A percentile compares a stretch with the other conserved stretches of the same genome.
These are phyloP conservation scores for Suillus plorans DNA, from an alignment of 768 basidiomycete species.

Conservation along the genomic window DNA sequence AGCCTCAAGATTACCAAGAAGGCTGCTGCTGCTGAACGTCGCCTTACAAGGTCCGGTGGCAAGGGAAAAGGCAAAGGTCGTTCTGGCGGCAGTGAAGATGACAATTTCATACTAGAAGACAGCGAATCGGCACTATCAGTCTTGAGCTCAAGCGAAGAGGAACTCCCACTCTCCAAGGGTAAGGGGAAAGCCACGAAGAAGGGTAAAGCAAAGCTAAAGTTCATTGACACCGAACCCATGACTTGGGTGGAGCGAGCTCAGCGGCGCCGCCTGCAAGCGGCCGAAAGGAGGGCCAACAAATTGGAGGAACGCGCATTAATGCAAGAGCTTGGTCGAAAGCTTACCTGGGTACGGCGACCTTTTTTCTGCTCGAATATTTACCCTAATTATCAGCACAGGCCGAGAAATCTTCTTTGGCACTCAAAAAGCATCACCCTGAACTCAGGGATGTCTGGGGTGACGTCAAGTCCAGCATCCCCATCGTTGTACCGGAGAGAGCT, in stretches of 20 bases:
- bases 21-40: constrained; percentile 56
- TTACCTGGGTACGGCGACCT: constrained; percentile 60
- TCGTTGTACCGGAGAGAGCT: constrained; percentile 65
- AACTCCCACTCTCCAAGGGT: constrained; percentile 25
- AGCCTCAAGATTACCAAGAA: constrained; percentile 40
- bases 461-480: constrained; percentile 58
- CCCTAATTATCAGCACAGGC: constrained; percentile 45
- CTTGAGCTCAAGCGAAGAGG: constrained; percentile 15
- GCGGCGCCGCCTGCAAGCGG: constrained; percentile 17
- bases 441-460: constrained; percentile 87
- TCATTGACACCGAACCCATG: constrained; percentile 5
- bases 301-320: constrained; percentile 51
- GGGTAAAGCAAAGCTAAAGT: constrained; percentile 18
- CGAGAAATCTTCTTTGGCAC: constrained; percentile 63
- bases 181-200: constrained; percentile 33
- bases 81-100: constrained; percentile 14
- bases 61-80: constrained; percentile 20
- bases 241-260: constrained; percentile 12
- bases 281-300: constrained; percentile 33
- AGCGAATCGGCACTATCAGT: constrained; percentile 12
- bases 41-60: constrained; percentile 26
- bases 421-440: constrained; percentile 76
- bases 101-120: constrained; percentile 8
- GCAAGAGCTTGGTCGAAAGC: constrained; percentile 63
- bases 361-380: constrained; percentile 10